Evolutionary conservation across 352 stramenopile genomes (phyloP).

Genomic region (Blastocystis sp.): DNA sequence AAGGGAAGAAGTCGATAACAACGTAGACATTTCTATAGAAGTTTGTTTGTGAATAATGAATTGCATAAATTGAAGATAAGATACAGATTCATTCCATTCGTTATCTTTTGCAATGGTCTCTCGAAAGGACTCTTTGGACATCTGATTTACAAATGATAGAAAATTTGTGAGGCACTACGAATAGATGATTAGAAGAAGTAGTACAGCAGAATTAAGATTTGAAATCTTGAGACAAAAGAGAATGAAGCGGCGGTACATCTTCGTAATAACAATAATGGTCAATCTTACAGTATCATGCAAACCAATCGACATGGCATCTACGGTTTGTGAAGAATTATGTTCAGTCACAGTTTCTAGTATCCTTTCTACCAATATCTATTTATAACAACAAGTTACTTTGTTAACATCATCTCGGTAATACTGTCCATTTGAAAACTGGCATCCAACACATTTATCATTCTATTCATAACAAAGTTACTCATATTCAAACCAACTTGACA

Average conservation of each 20-base stretch:
- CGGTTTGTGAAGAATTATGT: background rate
- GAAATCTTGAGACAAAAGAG: constrained; percentile 31
- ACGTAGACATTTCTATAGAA: background rate
- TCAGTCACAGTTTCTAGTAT: background rate
- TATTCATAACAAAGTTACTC: background rate
- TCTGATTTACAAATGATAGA: background rate
- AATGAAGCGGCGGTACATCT: constrained; percentile 10
- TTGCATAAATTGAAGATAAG: constrained; percentile 5
- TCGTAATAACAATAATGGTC: background rate
- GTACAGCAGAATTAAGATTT: background rate
- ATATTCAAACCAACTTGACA: background rate
- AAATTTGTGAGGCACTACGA: constrained; percentile 19
- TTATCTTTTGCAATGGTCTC: background rate
- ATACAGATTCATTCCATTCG: background rate
- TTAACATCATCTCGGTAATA: constrained; percentile 25
- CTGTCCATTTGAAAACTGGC: background rate
- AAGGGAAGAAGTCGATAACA: background rate
- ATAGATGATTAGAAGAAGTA: background rate
- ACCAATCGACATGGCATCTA: background rate
- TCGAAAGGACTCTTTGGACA: background rate
- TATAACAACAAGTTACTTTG: background rate
- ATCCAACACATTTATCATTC: background rate
- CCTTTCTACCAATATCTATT: constrained; percentile 13
- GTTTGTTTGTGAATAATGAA: background rate
- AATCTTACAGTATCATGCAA: background rate